These are phyloP conservation scores for Xylaria digitata DNA, from an alignment of 2,329 filamentous ascomycete species.

Conservation along the genomic window DNA sequence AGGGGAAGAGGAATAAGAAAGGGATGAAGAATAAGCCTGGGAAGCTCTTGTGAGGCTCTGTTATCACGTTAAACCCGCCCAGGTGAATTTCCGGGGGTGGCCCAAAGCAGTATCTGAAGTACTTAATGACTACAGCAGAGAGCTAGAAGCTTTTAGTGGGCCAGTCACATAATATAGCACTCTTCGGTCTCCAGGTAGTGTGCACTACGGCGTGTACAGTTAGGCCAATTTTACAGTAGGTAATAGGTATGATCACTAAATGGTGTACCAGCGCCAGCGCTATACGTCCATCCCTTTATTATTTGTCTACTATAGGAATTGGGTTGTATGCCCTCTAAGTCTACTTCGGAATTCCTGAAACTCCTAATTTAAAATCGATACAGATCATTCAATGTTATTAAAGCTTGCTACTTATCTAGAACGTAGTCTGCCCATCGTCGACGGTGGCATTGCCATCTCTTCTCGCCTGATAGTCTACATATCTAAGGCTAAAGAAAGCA, in stretches of 20 bases:
- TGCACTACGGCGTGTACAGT: too few species aligned
- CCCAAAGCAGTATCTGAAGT: not conserved
- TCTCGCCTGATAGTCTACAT: not conserved
- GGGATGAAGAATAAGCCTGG: not conserved
- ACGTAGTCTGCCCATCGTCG: not conserved
- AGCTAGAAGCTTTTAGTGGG: constrained; percentile 19
- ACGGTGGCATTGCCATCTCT: not conserved
- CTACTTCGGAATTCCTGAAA: not conserved
- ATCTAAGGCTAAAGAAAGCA: constrained; percentile 17
- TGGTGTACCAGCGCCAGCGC: too few species aligned
- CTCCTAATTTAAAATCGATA: not conserved
- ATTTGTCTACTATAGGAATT: too few species aligned
- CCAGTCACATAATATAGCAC: too few species aligned
- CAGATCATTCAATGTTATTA: not conserved
- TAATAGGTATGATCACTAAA: too few species aligned
- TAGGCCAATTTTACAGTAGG: too few species aligned
- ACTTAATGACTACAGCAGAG: not conserved
- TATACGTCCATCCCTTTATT: too few species aligned
- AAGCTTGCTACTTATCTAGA: not conserved
- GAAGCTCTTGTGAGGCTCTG: constrained; percentile 10
- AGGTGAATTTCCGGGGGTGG: too few species aligned
- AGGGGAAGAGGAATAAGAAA: not conserved
- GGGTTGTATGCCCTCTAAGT: not conserved
- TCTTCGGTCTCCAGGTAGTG: too few species aligned
- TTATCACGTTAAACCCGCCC: constrained; percentile 1